Percentiles rank a stretch among this genome's conserved stretches.
These are phyloP conservation scores for Arabidopsis hybrid DNA, from an alignment of 441 rosid genomes.

Conservation along the genomic window DNA sequence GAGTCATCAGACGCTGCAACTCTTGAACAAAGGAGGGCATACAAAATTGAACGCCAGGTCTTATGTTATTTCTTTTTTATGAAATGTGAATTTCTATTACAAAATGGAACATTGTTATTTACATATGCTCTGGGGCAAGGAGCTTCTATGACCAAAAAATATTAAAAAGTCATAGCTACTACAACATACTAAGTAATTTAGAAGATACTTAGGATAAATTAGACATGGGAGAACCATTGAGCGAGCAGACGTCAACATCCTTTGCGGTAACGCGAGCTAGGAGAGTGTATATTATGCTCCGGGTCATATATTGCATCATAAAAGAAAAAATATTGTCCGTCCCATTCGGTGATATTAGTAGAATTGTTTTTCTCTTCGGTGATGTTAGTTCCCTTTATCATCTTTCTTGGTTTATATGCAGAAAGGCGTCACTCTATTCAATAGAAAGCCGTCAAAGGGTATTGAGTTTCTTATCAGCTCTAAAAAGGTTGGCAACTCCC, in stretches of 20 bases:
- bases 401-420: conserved; percentile 57
- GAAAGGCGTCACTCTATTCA: conserved; percentile 91
- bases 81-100: too few relatives aligned
- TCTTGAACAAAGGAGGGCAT: conserved; percentile 93
- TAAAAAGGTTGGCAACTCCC: conserved; percentile 78
- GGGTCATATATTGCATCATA: conserved; percentile 56
- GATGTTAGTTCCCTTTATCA: conserved; percentile 41
- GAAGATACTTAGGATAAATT: too few relatives aligned
- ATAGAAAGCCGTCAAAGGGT: conserved; percentile 96
- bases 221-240: too few relatives aligned
- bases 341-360: neutral
- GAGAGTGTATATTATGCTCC: conserved; percentile 31
- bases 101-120: too few relatives aligned
- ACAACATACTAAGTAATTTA: too few relatives aligned
- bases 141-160: too few relatives aligned
- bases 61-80: conserved; percentile 8
- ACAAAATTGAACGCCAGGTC: conserved; percentile 98
- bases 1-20: conserved; percentile 87
- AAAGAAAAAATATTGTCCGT: conserved; percentile 15
- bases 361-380: neutral
- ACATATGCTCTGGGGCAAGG: too few relatives aligned
- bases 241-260: too few relatives aligned
- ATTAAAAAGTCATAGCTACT: too few relatives aligned
- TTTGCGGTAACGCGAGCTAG: too few relatives aligned
- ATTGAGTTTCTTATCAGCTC: conserved; percentile 82